Conservation (phyloP, 179 eudicot genomes). For the Amaranthus tricolor region DNA sequence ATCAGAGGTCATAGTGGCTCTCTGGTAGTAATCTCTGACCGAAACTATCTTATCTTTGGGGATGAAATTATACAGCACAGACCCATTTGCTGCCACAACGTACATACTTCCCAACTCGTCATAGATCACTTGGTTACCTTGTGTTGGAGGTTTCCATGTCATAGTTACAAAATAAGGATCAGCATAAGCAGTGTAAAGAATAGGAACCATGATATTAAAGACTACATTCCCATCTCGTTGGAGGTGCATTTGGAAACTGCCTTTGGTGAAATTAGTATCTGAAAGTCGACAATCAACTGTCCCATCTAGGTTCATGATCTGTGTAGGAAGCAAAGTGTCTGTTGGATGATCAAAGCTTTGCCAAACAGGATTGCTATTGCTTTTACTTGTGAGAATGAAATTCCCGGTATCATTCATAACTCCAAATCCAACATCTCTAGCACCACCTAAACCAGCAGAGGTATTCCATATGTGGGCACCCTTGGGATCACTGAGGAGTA, state of each 20-base stretch:
- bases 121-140: slow-evolving; percentile 30
- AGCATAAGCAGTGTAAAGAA: slow-evolving; percentile 15
- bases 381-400: slow-evolving; percentile 21
- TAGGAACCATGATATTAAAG: slow-evolving; percentile 22
- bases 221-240: slow-evolving; percentile 40
- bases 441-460: neutral
- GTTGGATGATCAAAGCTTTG: slow-evolving; percentile 39
- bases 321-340: slow-evolving; percentile 46
- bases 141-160: neutral
- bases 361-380: slow-evolving; percentile 28
- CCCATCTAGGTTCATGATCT: slow-evolving; percentile 18
- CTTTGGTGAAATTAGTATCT: slow-evolving; percentile 36
- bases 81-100: slow-evolving; percentile 26
- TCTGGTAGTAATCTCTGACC: slow-evolving; percentile 15
- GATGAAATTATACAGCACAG: slow-evolving; percentile 10
- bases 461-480: slow-evolving; percentile 26
- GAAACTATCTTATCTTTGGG: slow-evolving; percentile 1
- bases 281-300: slow-evolving; percentile 25
- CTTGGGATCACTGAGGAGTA: slow-evolving; percentile 33
- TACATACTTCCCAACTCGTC: slow-evolving; percentile 29
- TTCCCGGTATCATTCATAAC: slow-evolving; percentile 47
- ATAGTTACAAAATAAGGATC: slow-evolving; percentile 29
- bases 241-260: slow-evolving; percentile 31
- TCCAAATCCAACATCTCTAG: slow-evolving; percentile 12
- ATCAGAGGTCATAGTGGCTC: slow-evolving; percentile 28